Evolutionary conservation across 1,284 basidiomycete genomes (phyloP).

Genomic region (Irpex sp.): DNA sequence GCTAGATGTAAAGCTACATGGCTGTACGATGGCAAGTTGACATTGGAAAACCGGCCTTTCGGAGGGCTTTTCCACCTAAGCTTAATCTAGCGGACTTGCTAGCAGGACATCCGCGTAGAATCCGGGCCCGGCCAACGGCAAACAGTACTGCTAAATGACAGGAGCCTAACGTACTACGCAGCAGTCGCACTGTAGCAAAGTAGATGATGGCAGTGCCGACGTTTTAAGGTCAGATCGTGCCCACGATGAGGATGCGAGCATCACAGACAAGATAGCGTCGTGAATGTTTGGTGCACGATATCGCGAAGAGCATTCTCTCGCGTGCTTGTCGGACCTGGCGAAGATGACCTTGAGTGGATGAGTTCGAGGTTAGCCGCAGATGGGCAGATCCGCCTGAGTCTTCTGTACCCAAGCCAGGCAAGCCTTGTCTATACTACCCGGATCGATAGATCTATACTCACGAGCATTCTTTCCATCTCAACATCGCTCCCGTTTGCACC

Average conservation of each 20-base stretch:
- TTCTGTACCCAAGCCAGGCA: no score
- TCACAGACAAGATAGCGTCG: no score
- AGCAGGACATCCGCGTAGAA: not conserved
- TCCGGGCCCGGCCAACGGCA: no score
- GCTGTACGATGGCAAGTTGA: not conserved
- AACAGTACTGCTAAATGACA: not conserved
- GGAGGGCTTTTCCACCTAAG: not conserved
- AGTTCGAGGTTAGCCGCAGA: not conserved
- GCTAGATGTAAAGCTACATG: not conserved
- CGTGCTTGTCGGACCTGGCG: not conserved
- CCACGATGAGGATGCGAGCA: not conserved
- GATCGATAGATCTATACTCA: no score
- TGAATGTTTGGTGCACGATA: no score
- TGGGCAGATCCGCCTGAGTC: no score
- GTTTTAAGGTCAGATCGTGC: not conserved
- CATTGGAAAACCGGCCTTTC: not conserved
- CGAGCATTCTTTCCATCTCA: no score
- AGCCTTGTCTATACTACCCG: no score
- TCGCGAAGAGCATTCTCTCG: not conserved
- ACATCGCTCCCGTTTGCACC: no score
- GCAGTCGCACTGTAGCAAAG: no score
- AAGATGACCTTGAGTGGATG: not conserved
- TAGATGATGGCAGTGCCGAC: not conserved
- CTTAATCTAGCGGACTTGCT: not conserved
- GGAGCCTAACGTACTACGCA: not conserved